Evolutionary conservation across 805 yeast genomes (phyloP).

Genomic region (Clavispora vitiphila): DNA sequence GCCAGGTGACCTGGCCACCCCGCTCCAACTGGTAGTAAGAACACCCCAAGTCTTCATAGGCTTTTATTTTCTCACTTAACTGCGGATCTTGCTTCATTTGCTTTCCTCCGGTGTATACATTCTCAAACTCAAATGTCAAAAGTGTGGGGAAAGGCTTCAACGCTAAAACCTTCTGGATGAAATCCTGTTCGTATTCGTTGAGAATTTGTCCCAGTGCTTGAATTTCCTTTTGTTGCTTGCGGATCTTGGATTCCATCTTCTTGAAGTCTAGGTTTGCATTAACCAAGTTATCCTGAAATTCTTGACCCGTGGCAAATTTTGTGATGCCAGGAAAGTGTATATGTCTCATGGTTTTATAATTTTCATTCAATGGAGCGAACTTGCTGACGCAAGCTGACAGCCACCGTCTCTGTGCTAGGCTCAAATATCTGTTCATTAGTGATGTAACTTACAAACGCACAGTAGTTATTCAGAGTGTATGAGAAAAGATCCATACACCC

Average conservation of each 20-base stretch:
- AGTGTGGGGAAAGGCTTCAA: slow-evolving; percentile 61
- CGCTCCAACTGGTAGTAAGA: slow-evolving; percentile 72
- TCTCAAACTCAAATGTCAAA: slow-evolving; percentile 78
- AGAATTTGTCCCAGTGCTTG: slow-evolving; percentile 36
- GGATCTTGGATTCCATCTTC: slow-evolving; percentile 45
- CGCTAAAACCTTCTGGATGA: slow-evolving; percentile 36
- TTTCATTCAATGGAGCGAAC: slow-evolving; percentile 29
- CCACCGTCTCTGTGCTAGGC: slow-evolving; percentile 7
- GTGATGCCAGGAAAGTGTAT: slow-evolving; percentile 40
- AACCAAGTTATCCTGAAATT: slow-evolving; percentile 53
- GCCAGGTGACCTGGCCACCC: slow-evolving; percentile 96
- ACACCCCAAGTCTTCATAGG: slow-evolving; percentile 40
- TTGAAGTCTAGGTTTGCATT: slow-evolving; percentile 55
- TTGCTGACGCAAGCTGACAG: slow-evolving; percentile 18
- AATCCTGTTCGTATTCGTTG: slow-evolving; percentile 43
- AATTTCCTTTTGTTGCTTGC: slow-evolving; percentile 33
- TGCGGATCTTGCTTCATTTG: slow-evolving; percentile 57
- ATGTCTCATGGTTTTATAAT: slow-evolving; percentile 33
- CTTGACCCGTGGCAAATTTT: slow-evolving; percentile 42
- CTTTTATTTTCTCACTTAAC: slow-evolving; percentile 20
- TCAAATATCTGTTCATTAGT: background rate
- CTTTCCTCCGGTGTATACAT: slow-evolving; percentile 90
- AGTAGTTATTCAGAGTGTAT: background rate
- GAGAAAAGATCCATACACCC: background rate
- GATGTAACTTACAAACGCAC: background rate